phyloP scores from a whole-genome alignment of 192 early-diverging fungal species.

The Allomyces javanicus region DNA sequence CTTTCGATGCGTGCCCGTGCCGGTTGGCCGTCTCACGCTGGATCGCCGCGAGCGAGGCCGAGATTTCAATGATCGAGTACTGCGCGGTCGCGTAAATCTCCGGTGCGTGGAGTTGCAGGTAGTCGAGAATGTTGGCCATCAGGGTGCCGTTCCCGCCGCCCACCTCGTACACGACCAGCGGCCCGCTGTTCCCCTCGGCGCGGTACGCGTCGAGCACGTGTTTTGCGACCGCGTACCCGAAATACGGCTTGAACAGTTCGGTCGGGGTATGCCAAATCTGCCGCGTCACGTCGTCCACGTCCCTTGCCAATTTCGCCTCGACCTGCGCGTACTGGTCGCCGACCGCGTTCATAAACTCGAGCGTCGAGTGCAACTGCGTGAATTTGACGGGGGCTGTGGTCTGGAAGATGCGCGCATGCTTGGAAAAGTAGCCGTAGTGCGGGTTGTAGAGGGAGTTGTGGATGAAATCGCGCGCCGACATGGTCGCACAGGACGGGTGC shows the following conservation, averaged over 20 bases:
- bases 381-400: slow-evolving; percentile 41
- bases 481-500: slow-evolving; percentile 35
- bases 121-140: slow-evolving; percentile 83
- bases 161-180: slow-evolving; percentile 77
- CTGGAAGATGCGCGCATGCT: slow-evolving; percentile 69
- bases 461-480: slow-evolving; percentile 79
- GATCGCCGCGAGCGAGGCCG: slow-evolving; percentile 49
- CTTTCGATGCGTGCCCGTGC: slow-evolving; percentile 15
- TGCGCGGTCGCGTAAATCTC: slow-evolving; percentile 52
- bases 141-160: slow-evolving; percentile 94
- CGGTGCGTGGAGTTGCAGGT: slow-evolving; percentile 54
- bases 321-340: slow-evolving; percentile 58
- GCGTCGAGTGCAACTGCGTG: slow-evolving; percentile 37
- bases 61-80: slow-evolving; percentile 90
- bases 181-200: slow-evolving; percentile 19
- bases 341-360: slow-evolving; percentile 53
- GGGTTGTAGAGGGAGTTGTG: slow-evolving; percentile 91
- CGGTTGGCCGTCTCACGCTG: slow-evolving; percentile 11
- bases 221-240: slow-evolving; percentile 58
- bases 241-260: slow-evolving; percentile 66
- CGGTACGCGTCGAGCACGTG: slow-evolving; percentile 40
- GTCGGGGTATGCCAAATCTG: slow-evolving; percentile 98
- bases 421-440: slow-evolving; percentile 91
- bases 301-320: slow-evolving; percentile 46
- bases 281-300: slow-evolving; percentile 32